Conservation (phyloP, 1,139 yeast genomes). For the Blastobotrys ciferrii region DNA sequence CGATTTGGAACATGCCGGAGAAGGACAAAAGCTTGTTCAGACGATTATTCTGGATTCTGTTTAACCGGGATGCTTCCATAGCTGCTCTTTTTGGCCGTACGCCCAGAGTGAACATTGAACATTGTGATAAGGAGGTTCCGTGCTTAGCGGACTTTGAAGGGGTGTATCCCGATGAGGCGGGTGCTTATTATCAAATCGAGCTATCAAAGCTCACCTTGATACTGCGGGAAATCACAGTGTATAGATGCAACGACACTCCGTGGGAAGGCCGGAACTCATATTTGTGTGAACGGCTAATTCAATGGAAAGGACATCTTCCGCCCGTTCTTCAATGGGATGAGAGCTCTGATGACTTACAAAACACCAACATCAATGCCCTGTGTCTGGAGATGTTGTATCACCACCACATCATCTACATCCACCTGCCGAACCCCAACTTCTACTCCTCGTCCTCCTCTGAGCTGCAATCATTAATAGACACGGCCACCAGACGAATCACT, state of each 20-base stretch:
- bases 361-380: slow-evolving; percentile 8
- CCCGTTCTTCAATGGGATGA: slow-evolving; percentile 15
- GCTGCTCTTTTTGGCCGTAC: slow-evolving; percentile 22
- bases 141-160: slow-evolving; percentile 18
- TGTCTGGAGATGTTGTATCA: slow-evolving; percentile 17
- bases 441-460: neutral
- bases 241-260: slow-evolving; percentile 12
- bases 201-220: slow-evolving; percentile 14
- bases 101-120: slow-evolving; percentile 19
- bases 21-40: slow-evolving; percentile 17
- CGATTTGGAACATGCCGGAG: slow-evolving; percentile 14
- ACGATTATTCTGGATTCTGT: slow-evolving; percentile 20
- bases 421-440: neutral
- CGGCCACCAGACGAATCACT: slow-evolving; percentile 4
- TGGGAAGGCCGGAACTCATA: slow-evolving; percentile 6
- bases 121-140: slow-evolving; percentile 18
- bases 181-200: slow-evolving; percentile 16
- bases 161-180: slow-evolving; percentile 12
- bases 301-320: slow-evolving; percentile 17
- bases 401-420: slow-evolving; percentile 12
- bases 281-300: slow-evolving; percentile 7
- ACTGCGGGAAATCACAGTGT: slow-evolving; percentile 13
- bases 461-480: neutral
- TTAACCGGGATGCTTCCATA: slow-evolving; percentile 19
- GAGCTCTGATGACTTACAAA: neutral